These are phyloP conservation scores for Sherardia arvensis DNA, from an alignment of 257 asterid genomes.

Conservation along the genomic window DNA sequence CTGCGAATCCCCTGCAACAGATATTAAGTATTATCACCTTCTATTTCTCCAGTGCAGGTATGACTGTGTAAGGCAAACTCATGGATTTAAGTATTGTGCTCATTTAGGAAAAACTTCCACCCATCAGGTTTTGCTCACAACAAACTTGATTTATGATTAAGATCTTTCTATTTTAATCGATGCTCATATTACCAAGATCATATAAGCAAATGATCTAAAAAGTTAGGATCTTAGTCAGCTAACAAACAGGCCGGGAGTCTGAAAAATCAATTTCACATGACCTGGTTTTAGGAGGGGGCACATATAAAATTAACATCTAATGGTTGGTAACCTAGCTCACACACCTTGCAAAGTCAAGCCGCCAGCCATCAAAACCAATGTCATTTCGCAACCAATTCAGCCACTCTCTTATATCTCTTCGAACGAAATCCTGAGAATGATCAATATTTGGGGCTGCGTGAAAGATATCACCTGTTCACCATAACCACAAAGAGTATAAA, in stretches of 20 bases:
- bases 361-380: conserved; percentile 58
- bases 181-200: not conserved
- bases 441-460: conserved; percentile 57
- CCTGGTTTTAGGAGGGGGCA: not conserved
- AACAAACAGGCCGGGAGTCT: no score
- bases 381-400: conserved; percentile 41
- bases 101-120: not conserved
- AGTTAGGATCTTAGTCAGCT: not conserved
- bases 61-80: not conserved
- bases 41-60: not conserved
- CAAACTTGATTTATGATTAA: not conserved
- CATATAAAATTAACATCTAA: no score
- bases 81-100: conserved; percentile 1
- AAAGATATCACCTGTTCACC: conserved; percentile 37
- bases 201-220: not conserved
- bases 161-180: not conserved
- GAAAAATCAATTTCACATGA: not conserved
- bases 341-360: conserved; percentile 46
- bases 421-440: conserved; percentile 50
- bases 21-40: not conserved
- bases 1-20: conserved; percentile 41
- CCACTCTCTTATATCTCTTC: conserved; percentile 43
- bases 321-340: not conserved
- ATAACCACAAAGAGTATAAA: not conserved
- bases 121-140: not conserved